These are phyloP conservation scores for Ustilago xerochloae DNA, from an alignment of 1,284 basidiomycete species.

Conservation along the genomic window DNA sequence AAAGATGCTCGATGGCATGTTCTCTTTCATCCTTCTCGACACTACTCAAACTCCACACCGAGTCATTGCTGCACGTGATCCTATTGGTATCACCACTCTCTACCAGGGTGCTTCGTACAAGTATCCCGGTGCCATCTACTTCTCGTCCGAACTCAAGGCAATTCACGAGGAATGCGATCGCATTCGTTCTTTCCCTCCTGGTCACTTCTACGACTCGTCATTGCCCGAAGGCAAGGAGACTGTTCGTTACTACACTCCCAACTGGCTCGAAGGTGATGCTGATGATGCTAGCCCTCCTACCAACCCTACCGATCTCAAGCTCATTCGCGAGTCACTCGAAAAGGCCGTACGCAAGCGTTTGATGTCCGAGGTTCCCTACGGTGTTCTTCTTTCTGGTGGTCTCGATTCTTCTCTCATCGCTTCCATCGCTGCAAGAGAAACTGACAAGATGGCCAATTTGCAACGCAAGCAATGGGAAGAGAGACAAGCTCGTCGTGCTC, in stretches of 20 bases:
- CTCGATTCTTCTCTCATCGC: conserved; percentile 97
- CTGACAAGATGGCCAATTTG: conserved; percentile 77
- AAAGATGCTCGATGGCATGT: conserved; percentile 90
- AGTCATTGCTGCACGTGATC: conserved; percentile 94
- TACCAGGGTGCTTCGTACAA: conserved; percentile 94
- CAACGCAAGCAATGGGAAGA: conserved; percentile 74
- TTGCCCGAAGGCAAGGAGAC: conserved; percentile 65
- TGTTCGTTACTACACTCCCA: conserved; percentile 67
- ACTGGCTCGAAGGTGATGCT: conserved; percentile 71
- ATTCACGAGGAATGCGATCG: conserved; percentile 92
- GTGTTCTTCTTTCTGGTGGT: conserved; percentile 93
- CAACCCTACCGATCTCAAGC: conserved; percentile 76
- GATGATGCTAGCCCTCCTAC: conserved; percentile 74
- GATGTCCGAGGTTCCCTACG: conserved; percentile 99
- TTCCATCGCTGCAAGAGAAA: conserved; percentile 94
- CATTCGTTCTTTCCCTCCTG: conserved; percentile 95
- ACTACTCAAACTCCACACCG: conserved; percentile 88
- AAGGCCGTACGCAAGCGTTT: conserved; percentile 92
- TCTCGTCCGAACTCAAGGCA: conserved; percentile 95
- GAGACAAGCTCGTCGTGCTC: conserved; percentile 60
- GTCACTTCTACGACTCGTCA: conserved; percentile 76
- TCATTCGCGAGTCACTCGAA: conserved; percentile 79
- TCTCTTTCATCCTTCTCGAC: conserved; percentile 96
- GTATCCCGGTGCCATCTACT: conserved; percentile 85
- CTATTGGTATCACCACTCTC: conserved; percentile 96